Conservation (phyloP, 1,139 yeast species). For the Candida buenavistaensis region DNA sequence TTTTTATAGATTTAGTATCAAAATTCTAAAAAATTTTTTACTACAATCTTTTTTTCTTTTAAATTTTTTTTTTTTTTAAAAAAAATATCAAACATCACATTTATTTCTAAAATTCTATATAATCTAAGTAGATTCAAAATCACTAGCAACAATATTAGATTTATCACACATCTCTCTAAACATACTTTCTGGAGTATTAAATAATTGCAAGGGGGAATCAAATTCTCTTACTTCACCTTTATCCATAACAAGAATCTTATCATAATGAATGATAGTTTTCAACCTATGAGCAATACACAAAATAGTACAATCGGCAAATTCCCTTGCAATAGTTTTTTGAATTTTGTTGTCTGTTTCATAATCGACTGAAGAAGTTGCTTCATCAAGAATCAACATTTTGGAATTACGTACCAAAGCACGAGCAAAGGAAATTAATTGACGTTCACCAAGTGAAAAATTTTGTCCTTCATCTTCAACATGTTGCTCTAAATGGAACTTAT, state of each 20-base stretch:
- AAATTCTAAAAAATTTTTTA: no score
- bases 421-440: constrained; percentile 54
- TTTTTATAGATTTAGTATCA: no score
- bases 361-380: constrained; percentile 59
- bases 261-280: constrained; percentile 52
- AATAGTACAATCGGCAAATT: constrained; percentile 48
- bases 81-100: not conserved
- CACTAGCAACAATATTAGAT: constrained; percentile 26
- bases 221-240: constrained; percentile 50
- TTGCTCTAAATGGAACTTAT: constrained; percentile 52
- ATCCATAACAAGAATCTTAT: constrained; percentile 53
- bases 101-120: no score
- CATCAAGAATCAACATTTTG: constrained; percentile 53
- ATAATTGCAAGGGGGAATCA: constrained; percentile 48
- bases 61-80: no score
- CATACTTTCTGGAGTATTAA: constrained; percentile 32
- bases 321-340: constrained; percentile 46
- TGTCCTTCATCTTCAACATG: constrained; percentile 54
- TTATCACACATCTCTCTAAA: constrained; percentile 43
- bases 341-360: constrained; percentile 55
- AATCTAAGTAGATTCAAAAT: constrained; percentile 18
- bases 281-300: constrained; percentile 58
- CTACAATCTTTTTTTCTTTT: no score
- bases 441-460: constrained; percentile 57
- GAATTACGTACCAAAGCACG: constrained; percentile 52